Conservation (phyloP, 2,329 filamentous ascomycete species). For the Akanthomyces uredinophilus region DNA sequence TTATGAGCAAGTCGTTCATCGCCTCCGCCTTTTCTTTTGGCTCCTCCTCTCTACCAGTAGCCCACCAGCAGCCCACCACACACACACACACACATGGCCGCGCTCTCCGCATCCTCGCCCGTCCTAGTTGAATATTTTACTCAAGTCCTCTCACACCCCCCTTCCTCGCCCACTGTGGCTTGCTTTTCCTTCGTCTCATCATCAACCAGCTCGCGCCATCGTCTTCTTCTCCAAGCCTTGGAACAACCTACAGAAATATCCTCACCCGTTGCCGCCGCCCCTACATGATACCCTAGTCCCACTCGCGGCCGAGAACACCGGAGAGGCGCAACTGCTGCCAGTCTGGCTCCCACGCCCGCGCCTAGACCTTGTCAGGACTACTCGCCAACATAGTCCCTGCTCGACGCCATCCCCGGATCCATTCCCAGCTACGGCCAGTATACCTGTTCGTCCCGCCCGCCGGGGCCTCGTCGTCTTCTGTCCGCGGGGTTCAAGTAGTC, state of each 20-base stretch:
- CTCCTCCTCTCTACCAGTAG: neutral
- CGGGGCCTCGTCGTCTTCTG: neutral
- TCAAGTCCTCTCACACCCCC: neutral
- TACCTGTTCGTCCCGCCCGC: neutral
- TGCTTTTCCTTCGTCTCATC: neutral
- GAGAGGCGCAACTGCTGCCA: neutral
- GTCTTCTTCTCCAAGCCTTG: neutral
- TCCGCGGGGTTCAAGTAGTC: neutral
- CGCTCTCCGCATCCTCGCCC: constrained; percentile 4
- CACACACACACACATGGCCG: constrained; percentile 8
- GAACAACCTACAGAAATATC: neutral
- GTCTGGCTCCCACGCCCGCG: neutral
- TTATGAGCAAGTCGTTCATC: neutral
- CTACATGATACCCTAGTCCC: neutral
- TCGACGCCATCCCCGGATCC: constrained; percentile 8
- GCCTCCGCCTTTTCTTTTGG: neutral
- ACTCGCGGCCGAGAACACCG: constrained; percentile 7
- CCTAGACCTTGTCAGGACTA: neutral
- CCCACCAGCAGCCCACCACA: neutral
- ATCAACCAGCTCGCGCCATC: neutral
- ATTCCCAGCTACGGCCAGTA: neutral
- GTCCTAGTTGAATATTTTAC: neutral
- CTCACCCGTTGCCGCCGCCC: constrained; percentile 3
- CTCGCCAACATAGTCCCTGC: neutral
- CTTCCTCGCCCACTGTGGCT: constrained; percentile 3